These are phyloP conservation scores for Lentinula guzmanii DNA, from an alignment of 768 basidiomycete genomes.

Conservation along the genomic window DNA sequence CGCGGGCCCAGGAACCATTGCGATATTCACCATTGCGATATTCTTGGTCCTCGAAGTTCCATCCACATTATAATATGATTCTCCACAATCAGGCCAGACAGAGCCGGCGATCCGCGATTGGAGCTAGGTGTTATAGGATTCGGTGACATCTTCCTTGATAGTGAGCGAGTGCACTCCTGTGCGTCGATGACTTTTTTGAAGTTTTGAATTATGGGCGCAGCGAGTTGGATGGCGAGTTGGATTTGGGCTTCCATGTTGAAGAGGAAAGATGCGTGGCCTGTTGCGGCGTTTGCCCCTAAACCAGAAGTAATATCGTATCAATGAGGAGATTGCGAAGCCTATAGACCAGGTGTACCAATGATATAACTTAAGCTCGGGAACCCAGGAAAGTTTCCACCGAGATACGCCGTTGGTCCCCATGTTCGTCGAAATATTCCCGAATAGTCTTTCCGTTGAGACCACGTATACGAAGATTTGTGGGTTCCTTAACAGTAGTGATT, in stretches of 20 bases:
- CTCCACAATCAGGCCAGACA: slow-evolving; percentile 44
- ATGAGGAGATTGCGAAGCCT: background rate
- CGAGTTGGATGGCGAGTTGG: slow-evolving; percentile 39
- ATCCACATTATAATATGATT: slow-evolving; percentile 44
- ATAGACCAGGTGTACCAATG: slow-evolving; percentile 26
- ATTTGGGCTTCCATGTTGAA: slow-evolving; percentile 56
- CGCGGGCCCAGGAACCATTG: slow-evolving; percentile 50
- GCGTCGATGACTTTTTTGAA: too few relatives aligned
- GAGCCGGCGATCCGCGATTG: slow-evolving; percentile 40
- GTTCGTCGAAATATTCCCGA: slow-evolving; percentile 37
- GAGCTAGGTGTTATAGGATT: slow-evolving; percentile 46
- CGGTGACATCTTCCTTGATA: slow-evolving; percentile 38
- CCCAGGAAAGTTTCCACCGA: slow-evolving; percentile 47
- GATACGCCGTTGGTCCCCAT: slow-evolving; percentile 49
- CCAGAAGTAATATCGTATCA: background rate
- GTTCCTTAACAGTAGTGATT: slow-evolving; percentile 22
- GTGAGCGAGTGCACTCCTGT: slow-evolving; percentile 40
- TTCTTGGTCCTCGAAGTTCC: slow-evolving; percentile 31
- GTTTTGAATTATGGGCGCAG: slow-evolving; percentile 44
- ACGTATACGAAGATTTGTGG: slow-evolving; percentile 26
- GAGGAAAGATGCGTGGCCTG: slow-evolving; percentile 54
- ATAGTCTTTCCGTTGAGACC: slow-evolving; percentile 38
- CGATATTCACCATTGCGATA: too few relatives aligned
- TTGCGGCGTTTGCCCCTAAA: slow-evolving; percentile 49
- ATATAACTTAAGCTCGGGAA: slow-evolving; percentile 50